Evolutionary conservation across 225 moss, liverwort and hornwort species (phyloP), one percentile per base, ranked within the genome.

Genomic region (Marchantia paleacea): DNA sequence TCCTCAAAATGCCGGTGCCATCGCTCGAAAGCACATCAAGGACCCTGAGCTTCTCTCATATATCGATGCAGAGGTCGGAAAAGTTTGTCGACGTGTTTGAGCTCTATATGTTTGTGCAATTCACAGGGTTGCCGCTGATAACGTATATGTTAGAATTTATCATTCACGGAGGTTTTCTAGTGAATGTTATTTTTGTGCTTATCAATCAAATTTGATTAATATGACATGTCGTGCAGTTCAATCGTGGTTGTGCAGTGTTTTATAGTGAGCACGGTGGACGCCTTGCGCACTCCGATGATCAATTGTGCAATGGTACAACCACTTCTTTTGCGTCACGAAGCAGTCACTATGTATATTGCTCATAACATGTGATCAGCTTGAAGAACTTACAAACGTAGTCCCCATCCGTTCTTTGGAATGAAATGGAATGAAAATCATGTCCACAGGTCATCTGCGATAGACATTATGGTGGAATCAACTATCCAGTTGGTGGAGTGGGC

Each of bases 251-350:
- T 84, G 87, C 88, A 90, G 88, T 97, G 96, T 87, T 97, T 97
- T 75, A 87, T 97, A 74, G 96, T 94, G 85, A 97, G 96, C 88
- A 97, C 96, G 6, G 96, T 94, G 76, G 84, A 93, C 75, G 94
- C 96, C 39, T 84, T 85, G 48, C 93, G 89, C 50, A 97, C 96
- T 52, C 96, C 96, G 25, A 97, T 97, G 96, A 97, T 97, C 64
- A 97, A 97, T 61, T 92, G 92, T 31, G 90, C 91, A 78, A 97
- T 94, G 94, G 96, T 90, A 90, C 15, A 19, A 18, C 18, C 55
- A 39, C 30, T 75, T 55, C 1, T 25, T 25, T 8, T 28, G 14
- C 18, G 20, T 70, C 28, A 28, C 28, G 11, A 9, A 12, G 28
- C 0, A 29, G 13, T 66, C 11, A 12, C 12, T 47, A 13, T 20